These are phyloP conservation scores for Aspergillus bridgeri DNA, from an alignment of 495 filamentous ascomycete genomes.

Conservation along the genomic window DNA sequence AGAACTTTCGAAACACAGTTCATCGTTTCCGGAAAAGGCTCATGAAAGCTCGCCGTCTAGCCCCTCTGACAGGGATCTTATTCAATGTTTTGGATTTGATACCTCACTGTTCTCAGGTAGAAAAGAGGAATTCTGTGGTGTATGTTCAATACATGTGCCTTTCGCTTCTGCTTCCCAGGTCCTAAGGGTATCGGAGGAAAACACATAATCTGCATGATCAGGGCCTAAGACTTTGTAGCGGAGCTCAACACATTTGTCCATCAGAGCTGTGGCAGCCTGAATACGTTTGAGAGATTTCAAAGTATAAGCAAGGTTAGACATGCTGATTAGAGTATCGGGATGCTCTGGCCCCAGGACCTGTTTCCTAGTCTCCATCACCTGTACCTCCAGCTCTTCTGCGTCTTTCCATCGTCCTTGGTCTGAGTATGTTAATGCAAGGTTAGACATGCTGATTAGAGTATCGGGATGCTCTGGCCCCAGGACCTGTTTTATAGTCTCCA, in stretches of 20 bases:
- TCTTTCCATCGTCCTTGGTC: too few relatives aligned
- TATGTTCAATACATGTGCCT: too few relatives aligned
- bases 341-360: too few relatives aligned
- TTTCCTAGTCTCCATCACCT: too few relatives aligned
- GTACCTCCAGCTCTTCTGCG: too few relatives aligned
- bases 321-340: not conserved
- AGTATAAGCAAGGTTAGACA: conserved; percentile 2
- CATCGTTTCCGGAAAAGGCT: conserved; percentile 3
- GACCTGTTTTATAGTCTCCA: too few relatives aligned
- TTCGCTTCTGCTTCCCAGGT: conserved; percentile 2
- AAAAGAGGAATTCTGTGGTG: too few relatives aligned
- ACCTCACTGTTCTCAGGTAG: too few relatives aligned
- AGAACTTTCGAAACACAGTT: too few relatives aligned
- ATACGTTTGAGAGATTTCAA: not conserved
- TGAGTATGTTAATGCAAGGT: too few relatives aligned
- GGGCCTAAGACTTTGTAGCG: not conserved
- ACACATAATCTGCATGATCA: conserved; percentile 1
- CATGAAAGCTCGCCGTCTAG: conserved; percentile 2
- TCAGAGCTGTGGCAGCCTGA: not conserved
- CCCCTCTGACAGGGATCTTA: conserved; percentile 4
- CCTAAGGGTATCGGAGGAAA: not conserved
- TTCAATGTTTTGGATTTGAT: too few relatives aligned
- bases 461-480: too few relatives aligned
- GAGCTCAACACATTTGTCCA: not conserved
- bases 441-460: conserved; percentile 18